Base-by-base conservation (phyloP, 2,329 filamentous ascomycete species). In the Fusarium nisikadoi region DNA sequence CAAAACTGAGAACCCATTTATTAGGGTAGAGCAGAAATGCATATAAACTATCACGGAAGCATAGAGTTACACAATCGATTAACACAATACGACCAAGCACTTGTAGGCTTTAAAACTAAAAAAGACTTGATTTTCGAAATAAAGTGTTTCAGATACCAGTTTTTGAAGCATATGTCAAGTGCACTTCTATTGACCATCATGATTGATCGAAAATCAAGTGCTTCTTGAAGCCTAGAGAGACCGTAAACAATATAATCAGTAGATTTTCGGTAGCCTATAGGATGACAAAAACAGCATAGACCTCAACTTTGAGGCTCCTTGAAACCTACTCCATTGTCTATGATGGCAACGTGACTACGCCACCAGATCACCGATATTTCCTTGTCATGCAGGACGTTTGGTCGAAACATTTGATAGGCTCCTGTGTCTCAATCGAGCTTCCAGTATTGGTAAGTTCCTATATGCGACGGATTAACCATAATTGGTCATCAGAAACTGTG, bases 101-200 rank as follows among this genome's bases (percentile, higher is more conserved):
- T 7, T 25, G 1, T 8, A 25, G 16, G 6, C 9, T 23, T 42
- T 0, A 11, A 23, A 23, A 5, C 6, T 11, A 7, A 41, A 17
- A 5, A 23, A 16, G n/a, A 42, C 9, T 42, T 33, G 13, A 13
- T 23, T 14, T 42, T 23, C 6, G 23, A 6, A 23, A 23, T 42
- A 5, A 6, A 42, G n/a, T 16, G 14, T 9, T 35, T 35, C 33
- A 35, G 2, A 8, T 20, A 27, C 17, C 17, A 14, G 25, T 23
- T 31, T 17, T 19, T 9, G 14, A 6, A 33, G 14, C 5, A 17
- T 39, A 13, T 10, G 16, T 19, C 6, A 19, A 13, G 7, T 13
- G 10, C 4, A 8, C 8, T 33, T 17, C 14, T 23, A 8, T 23
- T 33, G 12, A 33, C 20, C 8, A 33, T 33, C 46, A 33, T 49